Evolutionary conservation across 805 yeast species (phyloP), one percentile per base, ranked within the genome.

Genomic region (Kuraishia cidri): DNA sequence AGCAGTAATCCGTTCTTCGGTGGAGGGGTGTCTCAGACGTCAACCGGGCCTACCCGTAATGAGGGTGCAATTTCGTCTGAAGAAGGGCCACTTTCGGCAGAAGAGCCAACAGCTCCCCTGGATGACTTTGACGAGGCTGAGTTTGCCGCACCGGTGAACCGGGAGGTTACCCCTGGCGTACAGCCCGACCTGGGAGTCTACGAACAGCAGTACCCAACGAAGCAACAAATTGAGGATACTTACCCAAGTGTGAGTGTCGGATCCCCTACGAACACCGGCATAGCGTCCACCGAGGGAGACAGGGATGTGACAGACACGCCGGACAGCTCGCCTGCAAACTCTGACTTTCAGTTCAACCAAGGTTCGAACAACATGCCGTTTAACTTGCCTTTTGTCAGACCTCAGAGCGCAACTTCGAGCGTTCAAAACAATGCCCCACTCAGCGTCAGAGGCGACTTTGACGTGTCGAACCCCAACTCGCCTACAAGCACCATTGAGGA

Each of bases 341-440:
- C 75, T 0, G 76, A 69, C 14, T 66, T 60, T 52, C 64, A 62
- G 34, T 64, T 61, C 41, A 52, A 60, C 11, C 65, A 60, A 39
- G 41, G 47, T 10, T 8, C 14, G 3, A 34, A 29, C 24, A 34
- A 41, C 10, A 48, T 40, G n/a, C 39, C 47, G 3, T 44, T 49
- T 37, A 74, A 66, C 36, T 57, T 64, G 26, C 67, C 66, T 4
- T 43, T 72, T 49, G 59, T 56, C 24, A 64, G 92, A 45, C 83
- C 94, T 2, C 82, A 79, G 37, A 83, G 95, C 0, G 72, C 82
- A 25, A 83, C 96, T 0, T 86, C 96, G 0, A 83, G 95, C 28
- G 94, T 87, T 22, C 90, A 82, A 46, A 88, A 88, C 58, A 87
- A 90, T 52, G 86, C 97, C 2, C 88, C 97, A 0, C 73, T 76